phyloP scores from a whole-genome alignment of 345 rosid genomes.

The Triadica sebifera region DNA sequence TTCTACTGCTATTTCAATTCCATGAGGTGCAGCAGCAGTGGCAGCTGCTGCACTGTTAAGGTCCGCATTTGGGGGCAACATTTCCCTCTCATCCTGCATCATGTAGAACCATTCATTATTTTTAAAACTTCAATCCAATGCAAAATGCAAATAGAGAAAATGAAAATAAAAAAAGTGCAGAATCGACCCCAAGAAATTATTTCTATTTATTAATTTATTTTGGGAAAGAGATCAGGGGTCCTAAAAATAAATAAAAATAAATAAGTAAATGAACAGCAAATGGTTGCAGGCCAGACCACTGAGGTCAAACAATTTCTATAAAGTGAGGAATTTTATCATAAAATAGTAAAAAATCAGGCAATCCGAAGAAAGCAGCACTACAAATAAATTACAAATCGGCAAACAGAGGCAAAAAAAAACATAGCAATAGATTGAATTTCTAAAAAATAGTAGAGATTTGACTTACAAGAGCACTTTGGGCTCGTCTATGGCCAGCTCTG shows the following conservation, averaged over 20 bases:
- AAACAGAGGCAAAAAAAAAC: not conserved
- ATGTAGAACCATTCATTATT: constrained; percentile 11
- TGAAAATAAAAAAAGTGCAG: not conserved
- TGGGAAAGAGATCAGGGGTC: not conserved
- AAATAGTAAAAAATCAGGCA: not conserved
- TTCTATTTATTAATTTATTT: not conserved
- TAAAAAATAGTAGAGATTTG: not conserved
- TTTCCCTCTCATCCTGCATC: constrained; percentile 67
- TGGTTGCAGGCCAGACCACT: not conserved
- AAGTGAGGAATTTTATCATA: not conserved
- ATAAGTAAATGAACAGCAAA: too few species aligned
- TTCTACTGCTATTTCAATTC: constrained; percentile 78
- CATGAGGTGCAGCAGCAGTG: constrained; percentile 60
- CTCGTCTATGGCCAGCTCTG: constrained; percentile 67
- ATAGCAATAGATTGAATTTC: not conserved
- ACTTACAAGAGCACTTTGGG: constrained; percentile 84
- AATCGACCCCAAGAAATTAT: not conserved
- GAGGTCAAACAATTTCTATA: not conserved
- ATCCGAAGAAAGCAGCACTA: too few species aligned
- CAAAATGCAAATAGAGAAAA: too few species aligned
- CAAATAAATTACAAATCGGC: too few species aligned
- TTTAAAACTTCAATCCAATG: not conserved
- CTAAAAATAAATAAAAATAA: too few species aligned
- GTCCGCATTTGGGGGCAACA: constrained; percentile 54
- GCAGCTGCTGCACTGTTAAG: constrained; percentile 33